These are phyloP conservation scores for Saturnispora zaruensis DNA, from an alignment of 805 yeast genomes.

Conservation along the genomic window DNA sequence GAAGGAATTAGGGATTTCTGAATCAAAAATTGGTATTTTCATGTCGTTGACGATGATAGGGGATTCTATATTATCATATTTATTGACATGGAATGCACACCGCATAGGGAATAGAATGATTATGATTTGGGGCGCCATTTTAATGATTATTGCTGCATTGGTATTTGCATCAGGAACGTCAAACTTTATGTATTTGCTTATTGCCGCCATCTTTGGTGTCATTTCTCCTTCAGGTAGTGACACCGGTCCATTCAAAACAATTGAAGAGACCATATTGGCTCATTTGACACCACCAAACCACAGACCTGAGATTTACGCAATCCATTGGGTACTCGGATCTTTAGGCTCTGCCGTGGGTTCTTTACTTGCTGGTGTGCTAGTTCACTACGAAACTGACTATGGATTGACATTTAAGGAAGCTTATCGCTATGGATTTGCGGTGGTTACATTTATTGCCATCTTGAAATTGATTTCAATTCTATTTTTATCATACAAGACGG, in stretches of 20 bases:
- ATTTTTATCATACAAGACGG: conserved; percentile 46
- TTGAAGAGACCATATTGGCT: conserved; percentile 78
- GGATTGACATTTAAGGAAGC: conserved; percentile 33
- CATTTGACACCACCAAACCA: conserved; percentile 59
- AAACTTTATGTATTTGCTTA: conserved; percentile 45
- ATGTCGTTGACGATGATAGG: conserved; percentile 79
- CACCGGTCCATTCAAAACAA: conserved; percentile 82
- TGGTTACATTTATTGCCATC: conserved; percentile 48
- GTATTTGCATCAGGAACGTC: conserved; percentile 47
- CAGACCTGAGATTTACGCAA: conserved; percentile 67
- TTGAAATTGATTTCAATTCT: conserved; percentile 44
- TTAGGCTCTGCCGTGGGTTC: conserved; percentile 72
- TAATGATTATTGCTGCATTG: conserved; percentile 64
- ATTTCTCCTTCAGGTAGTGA: conserved; percentile 87
- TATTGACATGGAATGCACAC: conserved; percentile 73
- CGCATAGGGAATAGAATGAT: conserved; percentile 57
- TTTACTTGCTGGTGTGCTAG: conserved; percentile 49
- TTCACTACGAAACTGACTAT: conserved; percentile 35
- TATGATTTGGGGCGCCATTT: conserved; percentile 50
- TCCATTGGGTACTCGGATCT: conserved; percentile 61
- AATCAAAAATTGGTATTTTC: conserved; percentile 59
- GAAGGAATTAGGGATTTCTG: conserved; percentile 44
- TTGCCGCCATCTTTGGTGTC: conserved; percentile 76
- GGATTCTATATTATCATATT: conserved; percentile 62
- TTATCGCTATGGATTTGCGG: conserved; percentile 48